Base-by-base conservation (phyloP, 1,139 yeast genomes). In the Protomyces macrosporus region DNA sequence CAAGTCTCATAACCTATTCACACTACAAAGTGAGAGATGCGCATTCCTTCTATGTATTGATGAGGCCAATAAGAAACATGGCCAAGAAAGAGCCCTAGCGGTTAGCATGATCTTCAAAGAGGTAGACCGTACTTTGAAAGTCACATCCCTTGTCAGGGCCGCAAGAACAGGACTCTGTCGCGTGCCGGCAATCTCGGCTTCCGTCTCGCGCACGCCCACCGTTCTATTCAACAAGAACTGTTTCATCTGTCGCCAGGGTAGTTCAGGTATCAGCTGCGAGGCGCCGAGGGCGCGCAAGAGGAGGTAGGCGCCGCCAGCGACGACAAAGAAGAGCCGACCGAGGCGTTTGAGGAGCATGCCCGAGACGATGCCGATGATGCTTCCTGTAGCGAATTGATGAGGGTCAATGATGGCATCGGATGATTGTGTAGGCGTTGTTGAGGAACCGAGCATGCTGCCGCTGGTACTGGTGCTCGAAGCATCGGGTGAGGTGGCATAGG, bases 371-470 rank as follows among this genome's bases (percentile, higher is more conserved):
- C 62, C 62, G 16, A 58, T 37, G 33, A 58, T 55, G 23, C 56
- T 51, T 6, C 62, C 62, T 36, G 62, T 58, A 4, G 62, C 62
- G 52, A 58, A 58, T 16, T 58, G 62, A 50, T 58, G 62, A 12
- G 62, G 56, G 14, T 58, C 62, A 39, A 58, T 32, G 5, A 58
- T 12, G 3, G 62, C 56, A 9, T 45, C 45, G 3, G 53, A 34
- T 10, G 16, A 7, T 14, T n/a, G 12, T 7, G 50, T 45, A 9
- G 50, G 2, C 50, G 50, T 23, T 23, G 23, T 23, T 23, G 23
- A 23, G 23, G 23, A 23, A 2, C 23, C 23, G 23, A 23, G 23
- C 23, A 23, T 39, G 12, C 14, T 39, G 42, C 42, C 42, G 14
- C 14, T n/a, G 12, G n/a, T 1, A n/a, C 12, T 39, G 42, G 42